Conservation (phyloP, 768 basidiomycete genomes). For the Boletellus ananas region DNA sequence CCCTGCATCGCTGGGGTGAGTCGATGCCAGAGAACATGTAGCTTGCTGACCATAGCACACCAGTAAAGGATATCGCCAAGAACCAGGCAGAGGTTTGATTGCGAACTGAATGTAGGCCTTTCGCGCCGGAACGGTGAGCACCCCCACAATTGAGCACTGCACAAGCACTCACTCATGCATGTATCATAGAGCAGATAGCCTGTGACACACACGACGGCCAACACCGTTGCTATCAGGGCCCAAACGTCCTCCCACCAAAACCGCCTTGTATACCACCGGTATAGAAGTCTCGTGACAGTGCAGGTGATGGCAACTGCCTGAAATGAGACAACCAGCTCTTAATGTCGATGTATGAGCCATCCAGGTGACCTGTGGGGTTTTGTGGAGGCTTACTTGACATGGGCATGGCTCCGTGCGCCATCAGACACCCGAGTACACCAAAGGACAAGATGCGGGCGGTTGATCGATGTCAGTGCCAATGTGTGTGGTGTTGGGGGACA, state of each 20-base stretch:
- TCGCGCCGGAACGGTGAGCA: background rate
- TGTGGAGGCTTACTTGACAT: background rate
- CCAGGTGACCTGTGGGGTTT: background rate
- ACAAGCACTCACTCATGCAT: background rate
- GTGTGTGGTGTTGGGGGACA: background rate
- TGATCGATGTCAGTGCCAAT: background rate
- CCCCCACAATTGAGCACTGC: background rate
- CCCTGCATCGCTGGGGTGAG: background rate
- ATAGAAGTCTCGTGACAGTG: conserved; percentile 2
- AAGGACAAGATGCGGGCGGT: background rate
- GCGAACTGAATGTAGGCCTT: background rate
- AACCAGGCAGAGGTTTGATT: background rate
- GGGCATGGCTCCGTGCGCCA: background rate
- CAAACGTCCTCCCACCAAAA: conserved; percentile 14
- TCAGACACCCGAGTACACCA: background rate
- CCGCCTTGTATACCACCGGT: conserved; percentile 4
- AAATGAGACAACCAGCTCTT: background rate
- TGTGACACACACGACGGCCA: background rate
- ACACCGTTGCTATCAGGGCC: conserved; percentile 1
- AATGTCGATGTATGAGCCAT: background rate
- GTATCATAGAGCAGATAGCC: background rate
- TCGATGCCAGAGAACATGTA: background rate
- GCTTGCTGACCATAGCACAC: conserved; percentile 3
- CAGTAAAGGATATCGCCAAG: background rate
- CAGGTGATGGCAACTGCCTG: background rate